Evolutionary conservation across 169 alveolate species (phyloP), one percentile per base, ranked within the genome.

Genomic region (Toxoplasma gondii): DNA sequence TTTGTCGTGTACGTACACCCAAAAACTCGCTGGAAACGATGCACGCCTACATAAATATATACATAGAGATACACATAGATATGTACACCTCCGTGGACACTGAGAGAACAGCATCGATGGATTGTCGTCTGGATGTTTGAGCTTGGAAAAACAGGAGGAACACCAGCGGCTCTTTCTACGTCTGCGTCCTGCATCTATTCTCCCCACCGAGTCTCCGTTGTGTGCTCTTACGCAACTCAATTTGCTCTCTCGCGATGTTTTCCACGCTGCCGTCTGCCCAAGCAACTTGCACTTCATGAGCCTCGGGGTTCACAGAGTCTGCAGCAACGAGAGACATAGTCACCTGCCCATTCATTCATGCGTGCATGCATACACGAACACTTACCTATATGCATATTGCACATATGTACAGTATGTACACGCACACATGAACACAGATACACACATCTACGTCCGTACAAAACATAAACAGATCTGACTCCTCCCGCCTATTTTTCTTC

Each of bases 241-340:
- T 38, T 19, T 39, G 87, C 10, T 45, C 74, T 22, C 88, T 2
- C 38, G 38, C 38, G 34, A 70, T 38, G 39, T 90, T 90, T 34
- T 90, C 93, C 38, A 90, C 93, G 19, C 87, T 44, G 22, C 93
- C 93, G 45, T 90, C 93, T 39, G 58, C 88, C 93, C 93, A 90
- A 36, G 93, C 93, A 4, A 90, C 74, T 64, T 90, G 93, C 86
- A 70, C 93, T 49, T 90, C 88, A 29, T 90, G 82, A 9, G 93
- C 74, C n/a, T 43, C 88, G 54, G 93, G 93, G 45, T 90, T 45
- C 88, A 43, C 54, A 41, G 41, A 69, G 58, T 88, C 92, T 88
- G 84, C 10, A 88, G 27, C 12, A 19, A 17, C 58, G 67, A 49
- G 22, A 12, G 22, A 49, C 58, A 49, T 12, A 10, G 5, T 4